Evolutionary conservation across 2,329 filamentous ascomycete genomes (phyloP), one percentile per base, ranked within the genome.

Genomic region (Didymella arachidicola): DNA sequence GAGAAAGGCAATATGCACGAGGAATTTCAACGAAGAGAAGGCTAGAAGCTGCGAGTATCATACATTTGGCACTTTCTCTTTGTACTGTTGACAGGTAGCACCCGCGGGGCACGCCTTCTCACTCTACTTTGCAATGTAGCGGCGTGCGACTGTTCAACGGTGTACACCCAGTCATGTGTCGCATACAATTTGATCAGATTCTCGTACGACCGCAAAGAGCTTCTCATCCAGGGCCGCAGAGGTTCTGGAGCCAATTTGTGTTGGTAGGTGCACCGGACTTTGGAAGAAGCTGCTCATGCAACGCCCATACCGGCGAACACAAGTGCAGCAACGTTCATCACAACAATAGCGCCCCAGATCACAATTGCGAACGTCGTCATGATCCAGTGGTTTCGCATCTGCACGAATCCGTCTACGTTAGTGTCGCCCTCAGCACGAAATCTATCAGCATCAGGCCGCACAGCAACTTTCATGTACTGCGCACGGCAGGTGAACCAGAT

Each of bases 401-500:
- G 84, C 1, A 76, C 73, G 14, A 53, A 49, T 19, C 67, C 69
- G 16, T 65, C 70, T 3, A 69, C 72, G 16, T 52, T 52, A 8
- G n/a, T 30, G 30, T 29, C 61, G 4, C 47, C 58, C 29, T 59
- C 38, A 41, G 41, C 3, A n/a, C 18, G 50, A 16, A 43, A 49
- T 6, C 39, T 55, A 19, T 36, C 47, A 7, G 47, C 16, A 7
- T 46, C 19, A 36, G 50, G 41, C 11, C 41, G 30, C 16, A 82
- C 77, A 56, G 78, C 74, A 6, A 91, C 89, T 8, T 86, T 91
- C 92, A 96, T 96, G 77, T 89, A 95, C 70, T 87, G 87, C 65
- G 87, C 85, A 42, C 89, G 83, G 67, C 89, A 91, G 0, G 92
- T 96, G 69, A 96, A 96, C 78, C 90, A 96, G 55, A 96, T 89